A percentile compares a stretch with the other conserved stretches of the same genome.
Evolutionary conservation across 2,329 filamentous ascomycete genomes (phyloP).

Genomic region (Akanthomyces uredinophilus): DNA sequence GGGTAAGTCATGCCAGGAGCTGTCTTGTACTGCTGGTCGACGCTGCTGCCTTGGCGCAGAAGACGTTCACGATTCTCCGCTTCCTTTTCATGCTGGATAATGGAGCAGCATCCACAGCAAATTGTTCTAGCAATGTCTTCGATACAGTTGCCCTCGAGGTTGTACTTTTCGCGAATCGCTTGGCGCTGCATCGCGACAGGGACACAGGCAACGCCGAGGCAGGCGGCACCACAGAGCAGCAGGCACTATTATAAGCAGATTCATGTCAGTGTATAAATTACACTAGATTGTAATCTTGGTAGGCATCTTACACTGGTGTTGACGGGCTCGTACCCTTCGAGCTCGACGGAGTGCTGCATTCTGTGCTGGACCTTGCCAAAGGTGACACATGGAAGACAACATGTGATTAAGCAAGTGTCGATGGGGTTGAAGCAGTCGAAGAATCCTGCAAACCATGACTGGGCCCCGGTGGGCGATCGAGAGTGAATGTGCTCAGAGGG

Average conservation of each 20-base stretch:
- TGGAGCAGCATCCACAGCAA: slow-evolving; percentile 41
- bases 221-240: slow-evolving; percentile 36
- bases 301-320: slow-evolving; percentile 39
- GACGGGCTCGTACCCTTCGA: slow-evolving; percentile 40
- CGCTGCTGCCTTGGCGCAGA: slow-evolving; percentile 15
- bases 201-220: slow-evolving; percentile 37
- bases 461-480: slow-evolving; percentile 32
- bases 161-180: slow-evolving; percentile 40
- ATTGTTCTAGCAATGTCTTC: slow-evolving; percentile 37
- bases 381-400: slow-evolving; percentile 42
- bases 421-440: slow-evolving; percentile 42
- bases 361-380: slow-evolving; percentile 46
- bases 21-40: slow-evolving; percentile 29
- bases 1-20: slow-evolving; percentile 26
- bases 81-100: slow-evolving; percentile 46
- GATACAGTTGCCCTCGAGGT: slow-evolving; percentile 40
- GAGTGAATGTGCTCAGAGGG: slow-evolving; percentile 39
- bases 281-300: not conserved
- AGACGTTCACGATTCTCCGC: slow-evolving; percentile 31
- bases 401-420: slow-evolving; percentile 40
- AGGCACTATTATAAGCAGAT: slow-evolving; percentile 31
- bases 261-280: not conserved
- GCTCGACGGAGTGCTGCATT: slow-evolving; percentile 33
- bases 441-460: slow-evolving; percentile 36
- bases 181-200: slow-evolving; percentile 41